Evolutionary conservation across 768 basidiomycete genomes (phyloP), one percentile per base, ranked within the genome.

Genomic region (Tylopilus rubrobrunneus): DNA sequence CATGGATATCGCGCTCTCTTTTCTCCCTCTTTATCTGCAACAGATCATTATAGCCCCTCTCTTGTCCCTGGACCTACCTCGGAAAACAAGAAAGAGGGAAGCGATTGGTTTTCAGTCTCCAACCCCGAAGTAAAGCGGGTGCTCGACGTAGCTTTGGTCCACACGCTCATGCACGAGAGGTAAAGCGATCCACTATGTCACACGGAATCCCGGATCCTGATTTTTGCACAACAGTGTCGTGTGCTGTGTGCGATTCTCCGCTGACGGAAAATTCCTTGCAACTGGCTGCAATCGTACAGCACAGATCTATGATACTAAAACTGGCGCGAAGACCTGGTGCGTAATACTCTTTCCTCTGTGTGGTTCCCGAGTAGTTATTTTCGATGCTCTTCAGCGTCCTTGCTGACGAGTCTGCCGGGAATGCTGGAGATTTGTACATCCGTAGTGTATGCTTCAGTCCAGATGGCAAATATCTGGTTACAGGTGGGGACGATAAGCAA

Each of bases 221-320:
- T 44, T 43, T 27, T 11, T 42, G 25, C 45, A 29, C 14, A 23
- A 54, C 58, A 87, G 87, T 55, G 87, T 89, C 23, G 87, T 89
- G 9, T 91, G 95, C 62, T 97, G 94, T 64, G 93, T 97, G 27
- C 82, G 89, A 55, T 96, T 97, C 73, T 96, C 92, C 48, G 89
- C 92, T 14, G 94, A 98, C 70, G 92, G 95, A 27, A 92, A 90
- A 69, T 85, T 78, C 56, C 81, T 98, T 31, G 96, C 96, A 29
- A 98, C 96, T 5, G 96, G 96, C 12, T 98, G 95, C 73, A 98
- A 98, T 73, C 80, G 92, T 40, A 92, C 92, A 0, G 92, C 94
- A 19, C 94, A 97, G 70, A 94, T 98, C 52, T 98, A 90, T 68
- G 92, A 98, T 67, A 89, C 88, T 27, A 89, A 89, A 72, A 87